Conservation (phyloP, 129 eudicot species). For the Apium graveolens region DNA sequence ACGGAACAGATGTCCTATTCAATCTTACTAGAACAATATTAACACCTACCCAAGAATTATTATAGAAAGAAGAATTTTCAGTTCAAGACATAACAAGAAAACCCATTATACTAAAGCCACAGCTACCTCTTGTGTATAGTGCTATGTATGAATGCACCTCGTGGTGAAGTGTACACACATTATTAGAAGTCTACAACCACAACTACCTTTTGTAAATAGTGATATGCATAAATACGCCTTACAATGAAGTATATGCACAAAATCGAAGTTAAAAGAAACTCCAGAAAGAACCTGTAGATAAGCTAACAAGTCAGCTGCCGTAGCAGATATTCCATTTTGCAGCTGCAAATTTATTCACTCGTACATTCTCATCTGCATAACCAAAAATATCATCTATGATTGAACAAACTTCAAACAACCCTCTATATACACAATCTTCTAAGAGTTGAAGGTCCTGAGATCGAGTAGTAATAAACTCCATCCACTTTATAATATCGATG, state of each 20-base stretch:
- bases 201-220: background rate
- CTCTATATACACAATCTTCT: background rate
- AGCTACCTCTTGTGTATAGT: background rate
- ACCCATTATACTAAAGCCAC: background rate
- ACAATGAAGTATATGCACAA: background rate
- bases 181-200: background rate
- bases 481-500: background rate
- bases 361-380: conserved; percentile 1
- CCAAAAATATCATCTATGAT: background rate
- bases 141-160: background rate
- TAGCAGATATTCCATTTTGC: conserved; percentile 6
- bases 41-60: background rate
- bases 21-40: background rate
- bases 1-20: background rate
- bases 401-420: background rate
- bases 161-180: background rate
- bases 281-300: conserved; percentile 4
- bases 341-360: conserved; percentile 9
- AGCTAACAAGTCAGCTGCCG: background rate
- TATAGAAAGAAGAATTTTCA: background rate
- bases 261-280: background rate
- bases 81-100: background rate
- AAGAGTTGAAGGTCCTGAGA: background rate
- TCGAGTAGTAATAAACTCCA: background rate
- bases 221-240: background rate